Base-by-base conservation (phyloP, 495 filamentous ascomycete genomes). In the Aspergillus sclerotiicarbonarius region DNA sequence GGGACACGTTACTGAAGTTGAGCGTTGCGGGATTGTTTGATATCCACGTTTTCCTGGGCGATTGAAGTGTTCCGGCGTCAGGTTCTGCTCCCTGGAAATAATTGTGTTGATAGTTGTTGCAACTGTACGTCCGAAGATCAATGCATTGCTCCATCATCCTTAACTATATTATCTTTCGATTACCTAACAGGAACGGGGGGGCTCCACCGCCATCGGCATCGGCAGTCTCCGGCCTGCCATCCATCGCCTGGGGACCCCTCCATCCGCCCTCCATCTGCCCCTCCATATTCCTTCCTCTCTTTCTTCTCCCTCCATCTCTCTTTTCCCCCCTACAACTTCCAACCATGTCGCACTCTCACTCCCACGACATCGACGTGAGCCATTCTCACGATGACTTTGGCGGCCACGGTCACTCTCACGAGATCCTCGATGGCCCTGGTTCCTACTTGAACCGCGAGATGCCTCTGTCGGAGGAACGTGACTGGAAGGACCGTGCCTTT, bases 401-500 rank as follows among this genome's bases (percentile, higher is more conserved):
- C 54, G 91, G 94, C 65, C 94, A 98, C 71, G 93, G 94, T 63
- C 94, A 98, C 80, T 87, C 85, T 3, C 94, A 98, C 72, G 94
- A 97, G 76, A 91, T 97, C 69, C 88, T 96, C 68, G 90, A 93
- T 69, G 93, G 94, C 0, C 94, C 94, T 3, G 94, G 94, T 43
- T 93, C 89, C 55, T 98, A 87, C 73, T 71, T 91, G 8, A 87
- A 86, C 57, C 87, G 93, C n/a, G 94, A 98, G 78, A 90, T 93
- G 87, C 93, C 92, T 32, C 84, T 98, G 49, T 82, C 91, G 59
- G 87, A 96, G 60, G 91, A 90, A 21, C 81, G 94, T 44, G 80
- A 92, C 72, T 98, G 92, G 91, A 82, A 82, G 41, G 92, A 96
- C 62, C 80, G 94, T 30, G 93, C 93, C 19, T 98, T 96, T 63